Base-by-base conservation (phyloP, 2,329 filamentous ascomycete species). In the Neopestalotiopsis rosae region DNA sequence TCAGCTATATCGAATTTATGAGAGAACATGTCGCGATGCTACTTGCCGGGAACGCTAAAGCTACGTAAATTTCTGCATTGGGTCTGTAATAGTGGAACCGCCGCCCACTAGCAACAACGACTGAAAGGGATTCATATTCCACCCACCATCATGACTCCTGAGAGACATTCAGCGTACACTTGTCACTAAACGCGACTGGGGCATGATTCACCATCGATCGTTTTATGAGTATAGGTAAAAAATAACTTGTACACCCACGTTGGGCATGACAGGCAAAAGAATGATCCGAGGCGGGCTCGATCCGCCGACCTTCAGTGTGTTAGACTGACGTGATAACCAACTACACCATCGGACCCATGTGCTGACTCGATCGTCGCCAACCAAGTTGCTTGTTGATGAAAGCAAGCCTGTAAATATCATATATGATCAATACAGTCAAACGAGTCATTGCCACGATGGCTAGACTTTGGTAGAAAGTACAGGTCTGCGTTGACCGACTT, bases 301-400 rank as follows among this genome's bases (percentile, higher is more conserved):
- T 64, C 61, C 61, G 61, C 61, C 61, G 61, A 64, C 61, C 61
- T 64, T 64, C 38, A 64, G 61, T 64, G 61, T 64, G 61, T 64
- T 64, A 64, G 61, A 64, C 61, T 64, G 38, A 64, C 61, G 61
- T 64, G 61, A 64, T 64, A 64, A 64, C 61, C 61, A 64, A 64
- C 61, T 64, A 64, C 61, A 64, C 61, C 61, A 64, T 64, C 61
- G 61, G 61, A 64, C 61, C 61, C 30, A 62, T 62, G 34, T 20
- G 24, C 59, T 62, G 30, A 40, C 59, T 62, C 14, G 30, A 40
- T 62, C 59, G 59, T 62, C 59, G 59, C 59, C 59, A 20, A 62
- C 59, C 59, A 13, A 42, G 59, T 40, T 17, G 32, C 17, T 62
- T 9, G 14, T 34, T 59, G 28, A 17, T 59, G 57, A 59, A 59